Evolutionary conservation across 306 rosid genomes (phyloP), one percentile per base, ranked within the genome.

Genomic region (Casuarina glauca): DNA sequence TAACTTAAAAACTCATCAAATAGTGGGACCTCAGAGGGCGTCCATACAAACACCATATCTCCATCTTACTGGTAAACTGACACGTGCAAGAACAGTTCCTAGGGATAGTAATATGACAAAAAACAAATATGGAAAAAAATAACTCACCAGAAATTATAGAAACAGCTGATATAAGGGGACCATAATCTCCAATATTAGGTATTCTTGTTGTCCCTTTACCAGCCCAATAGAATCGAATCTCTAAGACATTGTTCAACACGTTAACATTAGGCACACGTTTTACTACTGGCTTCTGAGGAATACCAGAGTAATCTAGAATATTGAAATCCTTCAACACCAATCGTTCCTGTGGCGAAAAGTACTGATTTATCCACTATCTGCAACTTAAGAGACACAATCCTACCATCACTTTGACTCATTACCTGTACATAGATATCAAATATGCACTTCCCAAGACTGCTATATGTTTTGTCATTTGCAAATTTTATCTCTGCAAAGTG

Each of bases 121-220:
- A 26, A 26, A 26, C 32, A 26, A 26, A 26, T 26, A 26, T 26
- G 32, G 32, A 26, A 26, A 26, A 0, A 10, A 36, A 62, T 62
- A 32, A 62, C 68, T 62, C 26, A 62, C 68, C 26, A 0, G 68
- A 20, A 35, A n/a, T 9, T 38, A 62, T 3, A n/a, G 68, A 62
- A n/a, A 62, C 26, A 36, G 68, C 68, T 62, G 42, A 62, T 62
- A 62, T 62, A 9, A 62, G 68, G 26, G 68, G 68, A 35, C 68
- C 68, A 36, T 62, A 62, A 35, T 9, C 44, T 62, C 68, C 68
- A 0, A 42, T 62, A 36, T 4, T 0, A 62, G 68, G 68, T 3
- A 62, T 62, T 9, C 68, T 20, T 13, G 9, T 62, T 0, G 68
- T 62, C 42, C 68, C 68, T 62, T 62, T 62, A n/a, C 68, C 68